Evolutionary conservation across 208 protist genomes (phyloP).

Genomic region (Endotrypanum monterogeii): DNA sequence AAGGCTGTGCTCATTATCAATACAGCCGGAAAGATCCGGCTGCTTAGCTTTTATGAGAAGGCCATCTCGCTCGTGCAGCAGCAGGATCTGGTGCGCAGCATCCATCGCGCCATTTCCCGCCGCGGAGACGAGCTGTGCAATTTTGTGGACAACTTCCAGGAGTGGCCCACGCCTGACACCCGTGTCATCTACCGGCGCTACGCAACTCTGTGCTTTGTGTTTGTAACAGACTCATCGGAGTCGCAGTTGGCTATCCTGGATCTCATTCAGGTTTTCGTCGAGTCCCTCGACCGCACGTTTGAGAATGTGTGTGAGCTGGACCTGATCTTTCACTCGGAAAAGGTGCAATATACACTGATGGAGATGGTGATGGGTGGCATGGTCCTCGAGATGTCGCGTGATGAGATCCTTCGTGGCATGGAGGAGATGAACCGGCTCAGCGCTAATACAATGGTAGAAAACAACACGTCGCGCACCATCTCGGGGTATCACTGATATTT

Average conservation of each 20-base stretch:
- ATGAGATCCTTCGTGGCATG: constrained; percentile 82
- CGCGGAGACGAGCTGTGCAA: constrained; percentile 95
- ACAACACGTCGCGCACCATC: constrained; percentile 10
- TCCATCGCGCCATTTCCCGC: constrained; percentile 91
- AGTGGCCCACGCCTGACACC: constrained; percentile 94
- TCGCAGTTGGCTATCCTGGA: constrained; percentile 98
- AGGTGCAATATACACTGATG: constrained; percentile 96
- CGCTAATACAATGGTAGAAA: constrained; percentile 16
- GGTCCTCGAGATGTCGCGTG: constrained; percentile 96
- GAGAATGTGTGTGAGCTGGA: constrained; percentile 99
- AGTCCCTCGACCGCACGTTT: constrained; percentile 97
- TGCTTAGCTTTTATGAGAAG: constrained; percentile 96
- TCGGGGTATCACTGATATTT: constrained; percentile 25
- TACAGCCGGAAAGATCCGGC: constrained; percentile 96
- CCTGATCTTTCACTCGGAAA: constrained; percentile 98
- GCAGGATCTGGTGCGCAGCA: constrained; percentile 91
- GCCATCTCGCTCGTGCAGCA: constrained; percentile 62
- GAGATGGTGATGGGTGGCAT: constrained; percentile 98
- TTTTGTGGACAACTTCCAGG: constrained; percentile 94
- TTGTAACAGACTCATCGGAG: constrained; percentile 96
- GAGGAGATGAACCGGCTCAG: constrained; percentile 64
- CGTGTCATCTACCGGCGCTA: constrained; percentile 98
- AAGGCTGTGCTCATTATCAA: constrained; percentile 97
- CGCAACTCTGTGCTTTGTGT: constrained; percentile 98
- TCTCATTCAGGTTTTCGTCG: constrained; percentile 98